Conservation (phyloP, 306 rosid genomes). For the Betula pendula region DNA sequence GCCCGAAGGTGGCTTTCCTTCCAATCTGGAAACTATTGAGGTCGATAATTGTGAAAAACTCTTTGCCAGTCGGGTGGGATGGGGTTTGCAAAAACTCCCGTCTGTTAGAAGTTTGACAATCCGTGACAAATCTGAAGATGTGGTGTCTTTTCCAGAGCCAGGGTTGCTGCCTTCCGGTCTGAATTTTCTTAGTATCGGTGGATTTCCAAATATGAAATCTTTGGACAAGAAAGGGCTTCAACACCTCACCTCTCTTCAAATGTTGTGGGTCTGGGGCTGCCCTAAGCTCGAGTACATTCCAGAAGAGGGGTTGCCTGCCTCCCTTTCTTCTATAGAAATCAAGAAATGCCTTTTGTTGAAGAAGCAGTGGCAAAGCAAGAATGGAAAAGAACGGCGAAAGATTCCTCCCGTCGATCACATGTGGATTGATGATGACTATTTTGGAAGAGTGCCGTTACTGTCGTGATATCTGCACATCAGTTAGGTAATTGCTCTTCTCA, state of each 20-base stretch:
- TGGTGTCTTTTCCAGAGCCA: neutral
- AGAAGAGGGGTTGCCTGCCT: no score
- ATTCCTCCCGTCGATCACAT: no score
- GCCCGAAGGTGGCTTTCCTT: neutral
- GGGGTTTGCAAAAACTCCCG: neutral
- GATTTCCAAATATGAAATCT: neutral
- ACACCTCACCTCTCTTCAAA: neutral
- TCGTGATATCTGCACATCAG: no score
- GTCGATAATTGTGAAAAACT: neutral
- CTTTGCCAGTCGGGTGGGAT: neutral
- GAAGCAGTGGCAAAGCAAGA: no score
- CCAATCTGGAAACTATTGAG: neutral
- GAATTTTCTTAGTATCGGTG: neutral
- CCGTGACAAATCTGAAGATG: neutral
- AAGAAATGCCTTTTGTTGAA: no score
- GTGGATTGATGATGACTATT: no score
- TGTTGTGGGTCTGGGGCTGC: neutral
- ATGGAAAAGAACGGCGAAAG: no score
- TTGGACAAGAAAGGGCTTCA: neutral
- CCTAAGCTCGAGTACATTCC: no score
- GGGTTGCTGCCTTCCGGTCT: neutral
- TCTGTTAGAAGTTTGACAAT: accelerated
- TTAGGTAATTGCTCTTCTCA: no score
- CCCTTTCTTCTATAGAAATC: no score
- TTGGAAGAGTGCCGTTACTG: no score